Evolutionary conservation across 768 basidiomycete genomes (phyloP), one percentile per base, ranked within the genome.

Genomic region (Rhizopogon vulgaris): DNA sequence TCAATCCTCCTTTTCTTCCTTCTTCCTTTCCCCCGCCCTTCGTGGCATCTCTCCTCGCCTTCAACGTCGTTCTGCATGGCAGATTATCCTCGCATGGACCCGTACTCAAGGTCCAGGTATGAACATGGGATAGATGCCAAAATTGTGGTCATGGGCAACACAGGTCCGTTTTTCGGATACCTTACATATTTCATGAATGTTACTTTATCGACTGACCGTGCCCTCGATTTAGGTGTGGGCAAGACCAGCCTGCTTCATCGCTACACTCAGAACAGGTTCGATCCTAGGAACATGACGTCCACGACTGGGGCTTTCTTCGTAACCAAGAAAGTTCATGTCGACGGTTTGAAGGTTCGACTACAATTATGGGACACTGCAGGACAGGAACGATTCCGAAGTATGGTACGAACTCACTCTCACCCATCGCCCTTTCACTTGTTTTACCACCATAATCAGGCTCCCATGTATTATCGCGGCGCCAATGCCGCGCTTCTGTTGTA

Each of bases 381-480:
- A 28, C 92, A 94, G 77, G 92, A 94, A 75, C 76, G 92, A 55
- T 94, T 94, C 68, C 79, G 92, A 56, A 88, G 86, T 64, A 90
- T 94, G 88, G 89, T 89, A 55, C 39, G 82, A 71, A 18, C 46
- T 41, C 43, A 15, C 24, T 42, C 30, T 43, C 24, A 22, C 27
- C 6, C 36, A 42, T 48, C 38, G 43, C 45, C 18, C 25, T 40
- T 53, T 56, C 28, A 7, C 28, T 30, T 30, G 47, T 59, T 48
- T 48, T 57, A 58, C 15, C 49, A 52, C 52, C 41, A 18, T 41
- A 41, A 41, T 45, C 61, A 91, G 91, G 93, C 93, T 61, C 91
- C 90, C 59, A 93, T 95, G 86, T 95, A 94, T 75, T 94, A 94
- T 78, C 84, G 92, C 72, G 92, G 92, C 66, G 90, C 94, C 62